These are phyloP conservation scores for Colletotrichum destructivum DNA, from an alignment of 2,329 filamentous ascomycete species.

Conservation along the genomic window DNA sequence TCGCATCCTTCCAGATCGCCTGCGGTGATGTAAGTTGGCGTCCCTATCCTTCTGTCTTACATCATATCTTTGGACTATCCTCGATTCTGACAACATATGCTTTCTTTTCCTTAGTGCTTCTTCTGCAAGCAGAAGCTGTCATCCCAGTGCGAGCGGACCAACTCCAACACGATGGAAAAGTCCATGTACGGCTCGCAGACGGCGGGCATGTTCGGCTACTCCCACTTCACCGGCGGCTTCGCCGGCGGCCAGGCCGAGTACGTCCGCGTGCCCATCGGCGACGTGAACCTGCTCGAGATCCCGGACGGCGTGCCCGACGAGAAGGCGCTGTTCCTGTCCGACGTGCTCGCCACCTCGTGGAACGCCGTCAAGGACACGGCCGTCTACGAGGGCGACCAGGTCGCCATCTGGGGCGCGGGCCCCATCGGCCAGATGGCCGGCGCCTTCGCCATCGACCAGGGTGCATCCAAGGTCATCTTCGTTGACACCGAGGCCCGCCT, in stretches of 20 bases:
- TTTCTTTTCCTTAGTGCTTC: slow-evolving; percentile 68
- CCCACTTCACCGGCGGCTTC: slow-evolving; percentile 88
- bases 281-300: slow-evolving; percentile 85
- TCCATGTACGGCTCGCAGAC: slow-evolving; percentile 86
- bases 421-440: slow-evolving; percentile 90
- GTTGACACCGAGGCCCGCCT: slow-evolving; percentile 83
- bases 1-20: slow-evolving; percentile 90
- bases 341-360: slow-evolving; percentile 85
- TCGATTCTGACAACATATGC: fast-evolving
- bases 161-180: slow-evolving; percentile 78
- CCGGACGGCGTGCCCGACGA: slow-evolving; percentile 87
- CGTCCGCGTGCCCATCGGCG: slow-evolving; percentile 83
- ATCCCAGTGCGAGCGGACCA: slow-evolving; percentile 86
- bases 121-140: slow-evolving; percentile 85
- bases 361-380: slow-evolving; percentile 87
- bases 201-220: slow-evolving; percentile 81
- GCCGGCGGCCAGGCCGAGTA: slow-evolving; percentile 92
- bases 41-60: too few relatives aligned
- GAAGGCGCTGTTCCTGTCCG: slow-evolving; percentile 84
- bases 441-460: slow-evolving; percentile 81
- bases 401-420: slow-evolving; percentile 89
- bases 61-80: not conserved
- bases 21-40: slow-evolving; percentile 60
- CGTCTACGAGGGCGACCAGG: slow-evolving; percentile 82
- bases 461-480: slow-evolving; percentile 82